Evolutionary conservation across 176 grass and related monocot species (phyloP), one percentile per base, ranked within the genome.

Genomic region (Carex parvula): DNA sequence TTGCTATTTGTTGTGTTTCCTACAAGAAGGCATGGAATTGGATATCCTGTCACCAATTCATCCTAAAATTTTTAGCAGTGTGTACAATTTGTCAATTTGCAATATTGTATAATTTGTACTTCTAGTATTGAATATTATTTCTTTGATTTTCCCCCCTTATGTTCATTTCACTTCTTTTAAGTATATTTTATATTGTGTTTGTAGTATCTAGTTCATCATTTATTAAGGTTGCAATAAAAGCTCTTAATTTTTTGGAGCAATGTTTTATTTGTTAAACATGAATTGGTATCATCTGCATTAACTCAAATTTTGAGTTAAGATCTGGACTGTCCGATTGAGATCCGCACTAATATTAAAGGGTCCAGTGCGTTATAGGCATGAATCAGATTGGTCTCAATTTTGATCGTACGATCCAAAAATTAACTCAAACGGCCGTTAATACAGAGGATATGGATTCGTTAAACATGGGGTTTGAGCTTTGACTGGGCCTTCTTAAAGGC

Each of bases 1-100:
- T 82, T 93, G 50, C 66, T 98, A 80, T 98, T 94, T 74, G 84
- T 91, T 44, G 86, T 78, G 0, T 98, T 98, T 56, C 95, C 95
- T 3, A 91, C 90, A 8, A 88, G 63, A 29, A 57, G 92, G 0
- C 95, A 92, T 72, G 92, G 92, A n/a, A 88, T 94, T 75, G 92
- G 92, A 4, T 94, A 94, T 65, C 92, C 92, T 21, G 85, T 86
- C 16, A 74, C 87, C n/a, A 71, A 68, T 72, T 55, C 14, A 37
- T 79, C 64, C n/a, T 32, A 17, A 76, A 82, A 12, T 33, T 7
- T 20, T 10, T 41, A 50, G 46, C 10, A 0, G 46, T 0, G 0
- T 76, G 3, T 50, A 9, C 6, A 39, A 39, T 81, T 81, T 48
- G 7, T 60, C 9, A 60, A 26, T 3, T 64, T 64, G 24, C 11